Evolutionary conservation across 163 green algal genomes (phyloP).

Genomic region (Volvox carteri): DNA sequence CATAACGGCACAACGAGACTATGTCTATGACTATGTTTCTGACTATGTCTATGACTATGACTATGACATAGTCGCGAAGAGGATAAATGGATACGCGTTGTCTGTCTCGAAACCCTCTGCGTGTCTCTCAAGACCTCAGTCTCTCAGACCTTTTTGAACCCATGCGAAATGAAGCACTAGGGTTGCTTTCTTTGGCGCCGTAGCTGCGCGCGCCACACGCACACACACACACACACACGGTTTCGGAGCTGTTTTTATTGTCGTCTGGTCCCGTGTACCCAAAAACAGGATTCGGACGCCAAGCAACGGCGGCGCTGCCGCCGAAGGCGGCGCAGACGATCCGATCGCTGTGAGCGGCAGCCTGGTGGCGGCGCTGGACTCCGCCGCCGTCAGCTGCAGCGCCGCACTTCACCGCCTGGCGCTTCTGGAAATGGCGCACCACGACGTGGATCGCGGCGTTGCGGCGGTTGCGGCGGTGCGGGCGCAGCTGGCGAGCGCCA

Average conservation of each 20-base stretch:
- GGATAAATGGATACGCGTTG: too few species aligned
- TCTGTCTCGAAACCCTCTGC: too few species aligned
- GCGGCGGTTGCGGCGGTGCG: constrained; percentile 30
- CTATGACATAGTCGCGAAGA: too few species aligned
- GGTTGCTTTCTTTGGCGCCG: neutral
- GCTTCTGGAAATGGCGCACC: constrained; percentile 48
- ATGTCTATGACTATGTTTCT: too few species aligned
- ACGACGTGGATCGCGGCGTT: constrained; percentile 27
- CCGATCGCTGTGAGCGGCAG: neutral
- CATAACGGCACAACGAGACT: too few species aligned
- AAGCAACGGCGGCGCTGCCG: neutral
- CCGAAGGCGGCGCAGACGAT: neutral
- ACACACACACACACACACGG: neutral
- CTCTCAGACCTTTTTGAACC: too few species aligned
- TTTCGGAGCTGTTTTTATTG: too few species aligned
- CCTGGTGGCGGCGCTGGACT: constrained; percentile 30
- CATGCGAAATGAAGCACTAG: too few species aligned
- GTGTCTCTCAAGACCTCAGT: too few species aligned
- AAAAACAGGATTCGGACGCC: neutral
- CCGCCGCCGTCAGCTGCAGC: neutral
- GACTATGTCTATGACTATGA: too few species aligned
- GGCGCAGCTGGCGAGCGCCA: neutral
- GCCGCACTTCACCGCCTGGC: constrained; percentile 37
- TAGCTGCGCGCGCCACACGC: neutral
- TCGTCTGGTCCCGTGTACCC: too few species aligned